Conservation (phyloP, 2,329 filamentous ascomycete genomes). For the Arthroderma uncinatum region DNA sequence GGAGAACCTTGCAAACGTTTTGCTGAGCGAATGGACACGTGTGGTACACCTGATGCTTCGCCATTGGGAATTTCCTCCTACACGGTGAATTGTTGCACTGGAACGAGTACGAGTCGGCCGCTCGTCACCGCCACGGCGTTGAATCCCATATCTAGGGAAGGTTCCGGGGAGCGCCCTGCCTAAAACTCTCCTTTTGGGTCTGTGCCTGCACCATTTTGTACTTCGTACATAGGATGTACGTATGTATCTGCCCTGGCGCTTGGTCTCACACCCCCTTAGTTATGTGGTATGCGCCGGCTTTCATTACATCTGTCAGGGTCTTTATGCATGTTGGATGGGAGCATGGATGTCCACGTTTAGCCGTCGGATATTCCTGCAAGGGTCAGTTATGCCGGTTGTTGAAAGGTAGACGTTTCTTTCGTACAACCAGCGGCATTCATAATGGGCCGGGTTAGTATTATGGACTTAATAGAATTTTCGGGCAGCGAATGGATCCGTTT, state of each 20-base stretch:
- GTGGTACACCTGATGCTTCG: constrained; percentile 56
- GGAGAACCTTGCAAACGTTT: constrained; percentile 49
- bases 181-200: neutral
- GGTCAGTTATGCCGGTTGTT: neutral
- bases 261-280: neutral
- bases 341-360: neutral
- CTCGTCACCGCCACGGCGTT: neutral
- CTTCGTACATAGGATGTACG: neutral
- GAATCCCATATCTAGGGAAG: neutral
- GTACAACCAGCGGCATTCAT: neutral
- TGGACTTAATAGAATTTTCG: neutral
- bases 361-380: neutral
- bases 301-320: no score
- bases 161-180: neutral
- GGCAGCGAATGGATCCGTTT: neutral
- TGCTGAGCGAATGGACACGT: constrained; percentile 55
- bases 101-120: neutral
- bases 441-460: neutral
- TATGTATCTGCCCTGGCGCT: neutral
- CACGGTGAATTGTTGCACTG: constrained; percentile 14
- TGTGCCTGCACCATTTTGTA: neutral
- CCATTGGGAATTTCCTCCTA: constrained; percentile 55
- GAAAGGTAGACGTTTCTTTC: neutral
- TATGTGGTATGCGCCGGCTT: neutral
- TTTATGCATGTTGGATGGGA: neutral